Evolutionary conservation across 2,329 filamentous ascomycete species (phyloP), one percentile per base, ranked within the genome.

Genomic region (Verticillium zaregamsianum): DNA sequence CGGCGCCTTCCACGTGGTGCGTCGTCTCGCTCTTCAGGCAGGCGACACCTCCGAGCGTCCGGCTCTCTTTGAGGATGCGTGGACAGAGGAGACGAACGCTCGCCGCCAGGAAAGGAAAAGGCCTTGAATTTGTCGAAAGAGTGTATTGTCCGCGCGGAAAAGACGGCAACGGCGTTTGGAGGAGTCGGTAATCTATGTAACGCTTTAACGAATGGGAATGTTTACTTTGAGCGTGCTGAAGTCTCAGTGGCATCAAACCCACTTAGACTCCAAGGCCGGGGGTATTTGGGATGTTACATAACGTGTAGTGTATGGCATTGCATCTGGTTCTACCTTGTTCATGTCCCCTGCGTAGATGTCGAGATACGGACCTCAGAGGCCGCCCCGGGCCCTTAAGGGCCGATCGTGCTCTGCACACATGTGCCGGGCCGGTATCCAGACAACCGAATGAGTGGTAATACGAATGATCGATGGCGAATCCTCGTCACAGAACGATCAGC

Each of bases 1-100:
- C 0, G 95, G 95, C 5, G 90, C 91, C 2, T 95, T 98, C 83
- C 89, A 96, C 72, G 90, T 98, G 28, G 90, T 97, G 3, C 81
- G 93, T 54, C 84, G 86, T 62, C 76, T 98, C 65, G 89, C 89
- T 64, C 83, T 96, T 63, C 80, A 80, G 49, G 81, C 86, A 7
- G 73, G 82, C 71, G 70, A 90, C 67, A 77, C 91, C 32, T 77
- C 77, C 23, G 78, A 79, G 63, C 86, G 85, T 72, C 82, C 82
- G 64, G 90, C 89, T 2, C 70, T 85, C 17, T 95, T 95, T 71
- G 91, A 95, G 75, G 87, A 91, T 71, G 80, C 81, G 0, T 90
- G 87, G 86, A 74, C 69, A 54, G 70, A 73, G 57, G 70, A 74
- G 56, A 68, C 73, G 58, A 64, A 39, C 35, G 35, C 63, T 15